Conservation (phyloP, 169 alveolate species). For the Plasmodium gonderi region DNA sequence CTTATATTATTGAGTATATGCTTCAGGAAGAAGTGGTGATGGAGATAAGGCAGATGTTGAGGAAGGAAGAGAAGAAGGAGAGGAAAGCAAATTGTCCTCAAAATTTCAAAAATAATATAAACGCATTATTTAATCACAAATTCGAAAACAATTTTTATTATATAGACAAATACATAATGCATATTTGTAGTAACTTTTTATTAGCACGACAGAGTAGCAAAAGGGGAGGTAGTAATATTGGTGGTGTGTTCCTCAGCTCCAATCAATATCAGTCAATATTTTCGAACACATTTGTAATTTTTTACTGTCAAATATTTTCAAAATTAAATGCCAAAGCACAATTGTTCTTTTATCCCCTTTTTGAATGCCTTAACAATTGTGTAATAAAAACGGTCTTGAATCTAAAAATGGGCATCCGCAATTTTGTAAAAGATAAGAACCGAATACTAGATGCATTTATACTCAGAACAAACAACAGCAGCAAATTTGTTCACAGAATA, state of each 20-base stretch:
- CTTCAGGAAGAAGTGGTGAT: background rate
- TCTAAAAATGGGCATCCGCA: background rate
- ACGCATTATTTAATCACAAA: slow-evolving; percentile 28
- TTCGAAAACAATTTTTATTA: slow-evolving; percentile 47
- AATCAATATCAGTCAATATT: slow-evolving; percentile 17
- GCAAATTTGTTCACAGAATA: background rate
- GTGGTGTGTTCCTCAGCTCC: no score
- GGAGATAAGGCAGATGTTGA: slow-evolving; percentile 13
- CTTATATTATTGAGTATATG: slow-evolving; percentile 29
- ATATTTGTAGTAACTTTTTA: slow-evolving; percentile 35
- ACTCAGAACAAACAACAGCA: background rate
- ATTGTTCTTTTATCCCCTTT: slow-evolving; percentile 38
- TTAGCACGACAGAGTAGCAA: background rate
- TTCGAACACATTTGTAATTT: slow-evolving; percentile 24
- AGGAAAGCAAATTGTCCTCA: background rate
- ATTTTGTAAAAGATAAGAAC: background rate
- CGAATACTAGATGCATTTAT: background rate
- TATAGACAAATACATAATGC: slow-evolving; percentile 42
- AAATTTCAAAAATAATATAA: slow-evolving; percentile 2
- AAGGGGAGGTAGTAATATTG: background rate
- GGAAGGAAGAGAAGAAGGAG: background rate
- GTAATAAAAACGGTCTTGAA: slow-evolving; percentile 16
- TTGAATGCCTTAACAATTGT: slow-evolving; percentile 20
- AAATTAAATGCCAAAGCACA: slow-evolving; percentile 28
- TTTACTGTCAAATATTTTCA: slow-evolving; percentile 50